Evolutionary conservation across 176 grass and related monocot species (phyloP), one percentile per base, ranked within the genome.

Genomic region (Phyllostachys edulis): DNA sequence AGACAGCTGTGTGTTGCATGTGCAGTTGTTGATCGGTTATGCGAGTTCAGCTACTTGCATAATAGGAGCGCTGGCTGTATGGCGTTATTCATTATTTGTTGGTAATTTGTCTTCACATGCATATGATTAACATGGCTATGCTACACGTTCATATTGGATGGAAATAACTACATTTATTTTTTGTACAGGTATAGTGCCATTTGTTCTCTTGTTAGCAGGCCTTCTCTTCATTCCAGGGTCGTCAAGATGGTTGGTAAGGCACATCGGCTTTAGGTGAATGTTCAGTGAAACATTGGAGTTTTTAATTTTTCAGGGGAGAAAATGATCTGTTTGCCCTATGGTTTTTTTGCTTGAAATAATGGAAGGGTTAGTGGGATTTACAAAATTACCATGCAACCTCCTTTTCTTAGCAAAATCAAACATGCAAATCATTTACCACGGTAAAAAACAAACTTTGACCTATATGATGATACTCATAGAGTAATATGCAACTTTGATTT

Each of bases 171-270:
- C 5, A 21, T 56, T 23, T 63, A 18, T 13, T 66, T 45, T 51
- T 69, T 65, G 11, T 89, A 54, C 63, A 91, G 94, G 87, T 82
- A 78, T 96, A 45, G 45, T 89, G 69, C 89, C 94, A 55, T 93
- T 81, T 80, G 41, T 90, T 54, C 40, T 87, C 69, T 78, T 96
- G 34, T 74, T 93, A 85, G 29, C 55, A 7, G 86, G 89, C 17
- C 89, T 93, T 68, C 39, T 91, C 55, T 93, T 96, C 79, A 88
- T 96, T 93, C 94, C 89, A 73, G 84, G 93, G 39, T 96, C 91
- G 1, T 89, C 91, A 24, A 96, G 94, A 93, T 96, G 94, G 89
- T 74, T 96, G 89, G 94, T 96, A 85, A 78, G 84, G 16, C 62
- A 29, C 45, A 84, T 78, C 15, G 5, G 6, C 12, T 21, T 36